Base-by-base conservation (phyloP, 495 filamentous ascomycete species). In the Penicillium goetzii region DNA sequence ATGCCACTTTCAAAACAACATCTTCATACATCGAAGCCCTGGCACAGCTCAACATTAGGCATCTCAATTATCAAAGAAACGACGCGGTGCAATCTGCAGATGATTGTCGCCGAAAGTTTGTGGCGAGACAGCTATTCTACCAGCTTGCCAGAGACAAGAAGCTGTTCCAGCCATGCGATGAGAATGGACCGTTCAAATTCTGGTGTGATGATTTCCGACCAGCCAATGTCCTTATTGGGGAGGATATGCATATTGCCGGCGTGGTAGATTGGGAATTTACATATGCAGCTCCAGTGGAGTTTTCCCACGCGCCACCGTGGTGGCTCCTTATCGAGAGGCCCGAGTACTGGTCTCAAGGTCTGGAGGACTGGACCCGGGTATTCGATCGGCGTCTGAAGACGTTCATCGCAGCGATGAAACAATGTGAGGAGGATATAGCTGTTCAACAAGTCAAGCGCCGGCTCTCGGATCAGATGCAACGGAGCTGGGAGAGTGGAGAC, bases 241-340 rank as follows among this genome's bases (percentile, higher is more conserved):
- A 66, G 5, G 21, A 58, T 57, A 34, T 62, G 51, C 23, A 56
- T 21, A 62, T 62, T 56, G 60, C 50, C 28, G 56, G 66, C 12
- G 63, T 73, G n/a, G 68, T 76, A 45, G 76, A 78, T 61, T 79
- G 76, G 78, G 76, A 82, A 53, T 80, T 78, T 47, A 66, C 74
- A 17, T 80, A 79, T 59, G 67, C 62, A 26, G 76, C 63, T 21
- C 77, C 73, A 15, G 59, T 68, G 8, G 68, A 78, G 50, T 80
- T 81, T 64, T 58, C 65, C 21, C 67, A 72, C 26, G 75, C 76
- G 30, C 70, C 74, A 23, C 76, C 78, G 1, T 79, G 74, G 75
- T 34, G 33, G 33, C 33, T 34, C 8, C 33, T 34, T 9, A 34
- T 34, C 33, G 33, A 34, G 6, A 34, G 8, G 9, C 10, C 10